Percentiles rank a stretch among this genome's conserved stretches.
Evolutionary conservation across 768 basidiomycete species (phyloP).

Genomic region (Lactarius sanguifluus): DNA sequence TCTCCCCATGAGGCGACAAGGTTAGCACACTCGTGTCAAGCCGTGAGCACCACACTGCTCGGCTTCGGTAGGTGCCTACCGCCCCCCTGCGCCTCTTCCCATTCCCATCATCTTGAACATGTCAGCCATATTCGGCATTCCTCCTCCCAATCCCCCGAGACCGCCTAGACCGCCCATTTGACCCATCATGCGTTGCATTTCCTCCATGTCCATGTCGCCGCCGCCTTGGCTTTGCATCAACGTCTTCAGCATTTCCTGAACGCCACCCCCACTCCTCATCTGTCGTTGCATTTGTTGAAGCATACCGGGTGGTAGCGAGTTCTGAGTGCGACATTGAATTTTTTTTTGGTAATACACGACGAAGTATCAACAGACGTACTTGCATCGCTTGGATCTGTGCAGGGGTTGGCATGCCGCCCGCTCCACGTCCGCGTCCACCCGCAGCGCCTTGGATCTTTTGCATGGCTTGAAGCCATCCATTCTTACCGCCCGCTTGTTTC

Average conservation of each 20-base stretch:
- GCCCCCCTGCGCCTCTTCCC: conserved; percentile 26
- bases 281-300: conserved; percentile 90
- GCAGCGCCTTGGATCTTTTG: conserved; percentile 91
- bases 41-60: not conserved
- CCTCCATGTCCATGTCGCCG: conserved; percentile 89
- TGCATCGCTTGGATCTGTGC: conserved; percentile 95
- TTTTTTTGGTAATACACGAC: conserved; percentile 13
- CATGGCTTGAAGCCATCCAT: conserved; percentile 88
- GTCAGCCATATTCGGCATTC: conserved; percentile 69
- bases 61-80: conserved; percentile 10
- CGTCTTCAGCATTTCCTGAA: conserved; percentile 98
- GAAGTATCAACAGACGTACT: conserved; percentile 46
- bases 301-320: conserved; percentile 94
- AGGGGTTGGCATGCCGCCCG: conserved; percentile 86
- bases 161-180: conserved; percentile 74
- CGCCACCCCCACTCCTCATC: conserved; percentile 76
- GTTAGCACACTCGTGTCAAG: not conserved
- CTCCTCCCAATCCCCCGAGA: conserved; percentile 61
- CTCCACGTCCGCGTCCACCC: conserved; percentile 83
- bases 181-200: conserved; percentile 96
- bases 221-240: conserved; percentile 96
- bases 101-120: conserved; percentile 83
- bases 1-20: conserved; percentile 2
- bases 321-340: conserved; percentile 43
- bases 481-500: conserved; percentile 96